Evolutionary conservation across 2,329 filamentous ascomycete genomes (phyloP).

Genomic region (Aureobasidium namibiae): DNA sequence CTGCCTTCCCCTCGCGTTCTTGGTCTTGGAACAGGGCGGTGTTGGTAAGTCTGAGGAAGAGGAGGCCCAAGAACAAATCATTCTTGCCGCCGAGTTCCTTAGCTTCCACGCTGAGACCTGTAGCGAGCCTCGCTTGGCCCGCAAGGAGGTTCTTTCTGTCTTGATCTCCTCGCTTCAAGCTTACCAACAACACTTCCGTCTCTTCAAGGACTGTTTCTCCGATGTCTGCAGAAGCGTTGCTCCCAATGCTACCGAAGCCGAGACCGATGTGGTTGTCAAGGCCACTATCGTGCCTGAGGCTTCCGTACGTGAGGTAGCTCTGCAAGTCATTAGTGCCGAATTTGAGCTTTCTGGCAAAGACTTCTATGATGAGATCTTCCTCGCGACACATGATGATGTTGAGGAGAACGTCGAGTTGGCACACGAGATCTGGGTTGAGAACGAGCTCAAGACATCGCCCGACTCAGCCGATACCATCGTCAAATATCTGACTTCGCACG

Average conservation of each 20-base stretch:
- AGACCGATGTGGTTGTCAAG: constrained; percentile 67
- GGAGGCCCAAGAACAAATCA: constrained; percentile 79
- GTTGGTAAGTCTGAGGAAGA: constrained; percentile 60
- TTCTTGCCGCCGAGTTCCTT: constrained; percentile 80
- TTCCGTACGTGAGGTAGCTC: constrained; percentile 71
- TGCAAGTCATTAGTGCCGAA: constrained; percentile 86
- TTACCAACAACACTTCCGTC: constrained; percentile 89
- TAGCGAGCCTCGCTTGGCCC: constrained; percentile 65
- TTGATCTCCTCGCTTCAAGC: constrained; percentile 77
- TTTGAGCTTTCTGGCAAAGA: constrained; percentile 82
- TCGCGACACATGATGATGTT: constrained; percentile 84
- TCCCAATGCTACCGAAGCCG: constrained; percentile 64
- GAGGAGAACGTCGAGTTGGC: constrained; percentile 80
- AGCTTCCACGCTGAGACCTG: constrained; percentile 80
- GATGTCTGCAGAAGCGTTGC: constrained; percentile 80
- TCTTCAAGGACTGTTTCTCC: constrained; percentile 84
- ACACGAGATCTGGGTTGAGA: constrained; percentile 90
- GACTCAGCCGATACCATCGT: constrained; percentile 56
- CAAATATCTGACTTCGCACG: constrained; percentile 70
- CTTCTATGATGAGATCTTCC: constrained; percentile 86
- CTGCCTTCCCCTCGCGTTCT: constrained; percentile 70
- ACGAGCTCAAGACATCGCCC: constrained; percentile 62
- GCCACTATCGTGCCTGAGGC: constrained; percentile 72
- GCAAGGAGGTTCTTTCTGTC: constrained; percentile 61
- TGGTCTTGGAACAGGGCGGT: constrained; percentile 71